Evolutionary conservation across 768 basidiomycete genomes (phyloP).

Genomic region (Hygrophorus russula): DNA sequence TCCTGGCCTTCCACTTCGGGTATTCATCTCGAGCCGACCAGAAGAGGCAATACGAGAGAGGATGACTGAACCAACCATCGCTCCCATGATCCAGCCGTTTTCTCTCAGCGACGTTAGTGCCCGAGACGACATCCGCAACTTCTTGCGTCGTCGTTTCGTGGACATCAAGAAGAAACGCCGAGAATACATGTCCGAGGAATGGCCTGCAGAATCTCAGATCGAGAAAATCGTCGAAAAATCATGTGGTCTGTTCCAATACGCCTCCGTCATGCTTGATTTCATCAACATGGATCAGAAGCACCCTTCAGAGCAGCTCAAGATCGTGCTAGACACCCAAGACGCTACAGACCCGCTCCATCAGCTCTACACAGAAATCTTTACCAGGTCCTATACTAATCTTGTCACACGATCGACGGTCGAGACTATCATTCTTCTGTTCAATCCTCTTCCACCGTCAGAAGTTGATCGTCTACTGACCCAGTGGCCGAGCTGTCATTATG

Average conservation of each 20-base stretch:
- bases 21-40: conserved; percentile 1
- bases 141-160: not conserved
- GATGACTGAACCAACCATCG: not conserved
- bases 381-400: not conserved
- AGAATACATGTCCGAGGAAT: not conserved
- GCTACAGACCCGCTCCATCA: not conserved
- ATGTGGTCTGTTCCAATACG: conserved; percentile 2
- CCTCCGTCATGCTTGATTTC: not conserved
- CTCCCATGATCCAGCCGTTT: not conserved
- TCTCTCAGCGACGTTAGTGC: not conserved
- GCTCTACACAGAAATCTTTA: conserved; percentile 4
- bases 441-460: not conserved
- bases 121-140: not conserved
- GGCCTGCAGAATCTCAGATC: not conserved
- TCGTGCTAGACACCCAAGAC: conserved; percentile 6
- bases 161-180: not conserved
- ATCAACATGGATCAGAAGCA: conserved; percentile 4
- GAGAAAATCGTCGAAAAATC: not conserved
- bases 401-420: not conserved
- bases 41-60: conserved; percentile 7
- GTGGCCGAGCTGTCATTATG: not conserved
- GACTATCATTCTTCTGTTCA: conserved; percentile 2
- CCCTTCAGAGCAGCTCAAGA: conserved; percentile 8
- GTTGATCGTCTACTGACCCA: conserved; percentile 3
- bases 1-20: conserved; percentile 7